Evolutionary conservation across 495 filamentous ascomycete genomes (phyloP), one percentile per base, ranked within the genome.

Genomic region (Tirmania nivea): DNA sequence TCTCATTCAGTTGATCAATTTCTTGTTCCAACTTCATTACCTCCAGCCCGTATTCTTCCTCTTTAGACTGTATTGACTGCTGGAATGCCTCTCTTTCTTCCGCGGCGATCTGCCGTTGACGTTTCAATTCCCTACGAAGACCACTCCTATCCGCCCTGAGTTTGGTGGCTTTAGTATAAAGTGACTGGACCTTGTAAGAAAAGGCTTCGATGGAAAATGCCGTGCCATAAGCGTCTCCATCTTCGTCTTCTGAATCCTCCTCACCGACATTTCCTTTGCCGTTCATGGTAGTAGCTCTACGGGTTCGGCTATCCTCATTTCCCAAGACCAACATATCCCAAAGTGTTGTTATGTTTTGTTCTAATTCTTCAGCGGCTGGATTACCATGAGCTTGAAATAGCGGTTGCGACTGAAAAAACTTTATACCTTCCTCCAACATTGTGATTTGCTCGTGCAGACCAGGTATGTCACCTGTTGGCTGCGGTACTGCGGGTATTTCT

Each of bases 321-420:
- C 75, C 78, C 14, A 76, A 71, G 52, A 77, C 69, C 25, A 86
- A 73, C 50, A 78, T 81, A 42, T 81, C 77, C 83, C 83, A 88
- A 20, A 88, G 66, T n/a, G 77, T 75, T 54, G 68, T 73, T 36
- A 87, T 76, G 21, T 72, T 75, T 53, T 79, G 75, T 35, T 74
- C 72, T 12, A 65, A 63, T 57, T 73, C 67, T 31, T 69, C 55
- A 54, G 62, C 59, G n/a, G 59, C 61, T 52, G 60, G 53, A 34
- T 52, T 61, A 19, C 56, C 57, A 11, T 49, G 31, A 11, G 49
- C 51, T 42, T 63, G 55, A 1, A 54, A 50, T 35, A 55, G 51
- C 31, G 67, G 57, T 55, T 65, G 56, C 47, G 64, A 58, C 53
- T 68, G 64, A 7, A 72, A 42, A 17, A 59, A 64, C 34, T 66